Conservation (phyloP, 768 basidiomycete species). For the Phylloporus rhodoxanthus region DNA sequence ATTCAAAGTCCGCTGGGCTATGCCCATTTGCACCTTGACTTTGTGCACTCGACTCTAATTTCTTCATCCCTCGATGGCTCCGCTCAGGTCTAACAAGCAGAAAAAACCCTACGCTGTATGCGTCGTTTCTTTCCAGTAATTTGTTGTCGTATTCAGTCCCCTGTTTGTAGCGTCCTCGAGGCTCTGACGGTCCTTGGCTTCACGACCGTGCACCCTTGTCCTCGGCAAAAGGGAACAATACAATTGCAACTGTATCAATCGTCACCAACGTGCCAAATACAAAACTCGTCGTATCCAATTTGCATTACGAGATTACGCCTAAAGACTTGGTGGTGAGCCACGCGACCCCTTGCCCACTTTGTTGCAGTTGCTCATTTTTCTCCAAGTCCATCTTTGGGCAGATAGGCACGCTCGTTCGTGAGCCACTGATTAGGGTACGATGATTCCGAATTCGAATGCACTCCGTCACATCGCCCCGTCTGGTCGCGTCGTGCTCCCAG, state of each 20-base stretch:
- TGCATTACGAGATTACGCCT: slow-evolving; percentile 89
- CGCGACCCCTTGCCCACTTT: not conserved
- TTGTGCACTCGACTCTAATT: not conserved
- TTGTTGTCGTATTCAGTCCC: slow-evolving; percentile 1
- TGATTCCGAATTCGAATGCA: slow-evolving; percentile 40
- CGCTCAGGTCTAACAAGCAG: slow-evolving; percentile 27
- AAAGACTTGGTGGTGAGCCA: slow-evolving; percentile 80
- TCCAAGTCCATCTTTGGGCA: slow-evolving; percentile 81
- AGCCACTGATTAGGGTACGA: slow-evolving; percentile 95
- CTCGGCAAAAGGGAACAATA: slow-evolving; percentile 24
- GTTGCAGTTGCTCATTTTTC: slow-evolving; percentile 2
- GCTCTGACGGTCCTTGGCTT: slow-evolving; percentile 61
- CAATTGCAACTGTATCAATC: slow-evolving; percentile 13
- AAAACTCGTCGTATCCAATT: slow-evolving; percentile 73
- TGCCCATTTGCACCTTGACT: not conserved
- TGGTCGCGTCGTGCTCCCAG: slow-evolving; percentile 30
- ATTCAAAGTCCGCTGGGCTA: not conserved
- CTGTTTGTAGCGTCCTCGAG: slow-evolving; percentile 48
- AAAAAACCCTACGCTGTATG: slow-evolving; percentile 42
- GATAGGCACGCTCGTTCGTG: slow-evolving; percentile 87
- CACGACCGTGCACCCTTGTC: slow-evolving; percentile 65
- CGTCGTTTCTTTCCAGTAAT: slow-evolving; percentile 1
- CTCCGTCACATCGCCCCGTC: slow-evolving; percentile 29
- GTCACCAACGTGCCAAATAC: slow-evolving; percentile 34
- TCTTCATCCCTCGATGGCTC: slow-evolving; percentile 16